Percentiles rank a stretch among this genome's conserved stretches.
Evolutionary conservation across 208 protist genomes (phyloP).

Genomic region (Leptomonas seymouri): DNA sequence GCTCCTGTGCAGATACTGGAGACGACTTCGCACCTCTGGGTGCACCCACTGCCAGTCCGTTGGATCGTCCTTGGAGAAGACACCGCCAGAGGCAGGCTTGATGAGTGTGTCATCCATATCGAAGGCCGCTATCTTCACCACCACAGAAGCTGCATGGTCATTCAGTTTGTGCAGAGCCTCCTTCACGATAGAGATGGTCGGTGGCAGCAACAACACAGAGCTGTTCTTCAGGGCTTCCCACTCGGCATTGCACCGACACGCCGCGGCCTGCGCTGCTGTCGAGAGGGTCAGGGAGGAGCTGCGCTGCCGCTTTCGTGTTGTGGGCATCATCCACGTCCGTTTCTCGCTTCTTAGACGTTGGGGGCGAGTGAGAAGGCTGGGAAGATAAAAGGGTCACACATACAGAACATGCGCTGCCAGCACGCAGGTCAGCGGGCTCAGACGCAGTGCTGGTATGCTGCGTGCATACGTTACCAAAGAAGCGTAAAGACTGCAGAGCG

Average conservation of each 20-base stretch:
- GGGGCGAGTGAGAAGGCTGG: no score
- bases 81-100: constrained; percentile 50
- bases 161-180: constrained; percentile 1
- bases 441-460: no score
- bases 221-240: constrained; percentile 35
- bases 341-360: background rate
- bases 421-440: no score
- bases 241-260: constrained; percentile 13
- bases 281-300: background rate
- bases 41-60: constrained; percentile 72
- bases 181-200: constrained; percentile 27
- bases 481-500: no score
- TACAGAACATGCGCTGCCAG: no score
- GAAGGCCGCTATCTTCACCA: constrained; percentile 68
- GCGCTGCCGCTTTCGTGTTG: constrained; percentile 18
- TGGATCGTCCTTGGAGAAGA: constrained; percentile 64
- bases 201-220: constrained; percentile 39
- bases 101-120: constrained; percentile 85
- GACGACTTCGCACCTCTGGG: constrained; percentile 37
- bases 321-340: constrained; percentile 7
- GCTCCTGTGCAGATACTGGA: constrained; percentile 53
- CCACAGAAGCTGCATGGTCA: background rate
- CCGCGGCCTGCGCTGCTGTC: background rate
- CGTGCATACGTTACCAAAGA: no score
- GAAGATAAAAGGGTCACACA: no score